A percentile compares a stretch with the other conserved stretches of the same genome.
Conservation (phyloP, 2,329 filamentous ascomycete species). For the Lojkania enalia region DNA sequence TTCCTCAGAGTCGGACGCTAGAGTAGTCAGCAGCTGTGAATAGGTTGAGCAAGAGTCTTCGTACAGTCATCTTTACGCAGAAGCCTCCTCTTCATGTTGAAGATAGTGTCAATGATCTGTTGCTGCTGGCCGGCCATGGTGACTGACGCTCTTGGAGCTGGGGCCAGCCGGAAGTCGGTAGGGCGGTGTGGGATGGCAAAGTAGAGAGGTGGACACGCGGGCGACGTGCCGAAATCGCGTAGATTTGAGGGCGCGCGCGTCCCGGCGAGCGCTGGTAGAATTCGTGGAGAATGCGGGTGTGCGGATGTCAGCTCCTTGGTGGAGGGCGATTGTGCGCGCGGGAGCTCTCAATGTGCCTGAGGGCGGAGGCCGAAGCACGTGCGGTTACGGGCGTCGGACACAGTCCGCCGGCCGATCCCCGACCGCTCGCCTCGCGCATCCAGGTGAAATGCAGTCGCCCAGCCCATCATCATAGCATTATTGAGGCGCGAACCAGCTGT, state of each 20-base stretch:
- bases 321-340: not conserved
- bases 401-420: not conserved
- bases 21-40: constrained; percentile 15
- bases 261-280: no score
- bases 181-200: not conserved
- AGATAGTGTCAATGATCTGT: constrained; percentile 46
- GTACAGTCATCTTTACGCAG: constrained; percentile 41
- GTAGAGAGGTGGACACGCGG: no score
- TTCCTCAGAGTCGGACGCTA: constrained; percentile 74
- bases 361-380: not conserved
- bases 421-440: not conserved
- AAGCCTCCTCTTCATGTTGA: constrained; percentile 45
- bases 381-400: not conserved
- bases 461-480: not conserved
- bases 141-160: constrained; percentile 20
- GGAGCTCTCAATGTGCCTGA: not conserved
- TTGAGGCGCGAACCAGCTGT: not conserved
- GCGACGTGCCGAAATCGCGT: no score
- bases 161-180: constrained; percentile 17
- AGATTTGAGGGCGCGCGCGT: no score
- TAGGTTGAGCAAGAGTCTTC: constrained; percentile 3
- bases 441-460: not conserved
- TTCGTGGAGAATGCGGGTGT: no score
- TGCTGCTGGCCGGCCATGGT: constrained; percentile 46
- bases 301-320: not conserved